Evolutionary conservation across 257 asterid genomes (phyloP), one percentile per base, ranked within the genome.

Genomic region (Solanum piurae): DNA sequence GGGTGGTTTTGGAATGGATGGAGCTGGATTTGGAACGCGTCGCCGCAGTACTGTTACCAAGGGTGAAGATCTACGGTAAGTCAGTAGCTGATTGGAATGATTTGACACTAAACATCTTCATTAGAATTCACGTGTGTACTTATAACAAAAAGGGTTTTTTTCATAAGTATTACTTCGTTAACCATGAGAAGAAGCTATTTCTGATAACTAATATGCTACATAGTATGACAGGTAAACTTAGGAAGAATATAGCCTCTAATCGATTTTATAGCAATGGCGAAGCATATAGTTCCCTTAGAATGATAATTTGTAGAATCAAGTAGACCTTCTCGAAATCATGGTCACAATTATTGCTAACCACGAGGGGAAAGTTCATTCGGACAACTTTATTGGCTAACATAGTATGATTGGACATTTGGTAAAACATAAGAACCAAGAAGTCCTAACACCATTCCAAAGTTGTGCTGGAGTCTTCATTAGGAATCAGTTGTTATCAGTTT

Each of bases 21-120:
- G 94, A 58, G 85, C 95, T 86, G 98, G 98, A 87, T 72, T 79
- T 73, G 84, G 84, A 73, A 86, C 96, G 71, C 91, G 98, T 62
- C 98, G 96, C 12, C 98, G 98, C 38, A 92, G 92, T 90, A 92
- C 98, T 86, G 96, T 93, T 86, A 74, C 98, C 87, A 96, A 94
- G 91, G 99, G 99, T 89, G 99, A 97, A 93, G 99, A 97, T 92
- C 88, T 97, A 82, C 99, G 99, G 99, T 97, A 90, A 93, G 99
- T 94, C 85, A 86, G 89, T 52, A 85, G 87, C 88, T 87, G 49
- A 68, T 46, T 79, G 38, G 83, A 85, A 64, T 82, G 46, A 31
- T 86, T 60, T 74, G 36, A 23, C 52, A 74, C 52, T 74, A 37
- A 21, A 21, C 49, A 36, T 21, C 83, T 74, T 74, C 33, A 21